Conservation (phyloP, 148 eudicot genomes). For the Hydrangea macrophylla region DNA sequence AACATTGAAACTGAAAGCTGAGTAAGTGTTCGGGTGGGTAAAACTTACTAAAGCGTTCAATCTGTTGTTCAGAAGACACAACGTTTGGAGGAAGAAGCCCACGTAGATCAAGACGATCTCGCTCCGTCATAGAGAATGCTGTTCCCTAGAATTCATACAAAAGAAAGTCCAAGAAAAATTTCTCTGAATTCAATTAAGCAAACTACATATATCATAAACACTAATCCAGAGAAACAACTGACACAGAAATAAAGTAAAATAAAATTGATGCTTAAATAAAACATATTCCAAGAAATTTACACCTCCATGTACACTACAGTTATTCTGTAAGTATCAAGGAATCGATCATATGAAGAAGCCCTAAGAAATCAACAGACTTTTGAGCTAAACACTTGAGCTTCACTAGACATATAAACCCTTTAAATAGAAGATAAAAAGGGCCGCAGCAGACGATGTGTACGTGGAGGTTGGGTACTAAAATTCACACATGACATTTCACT, state of each 20-base stretch:
- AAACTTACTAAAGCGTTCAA: conserved; percentile 86
- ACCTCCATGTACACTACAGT: too few species aligned
- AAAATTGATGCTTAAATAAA: too few species aligned
- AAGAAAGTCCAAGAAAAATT: conserved; percentile 7
- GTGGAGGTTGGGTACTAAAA: too few species aligned
- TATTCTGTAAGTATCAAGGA: not conserved
- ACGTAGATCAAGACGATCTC: conserved; percentile 96
- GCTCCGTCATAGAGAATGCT: conserved; percentile 93
- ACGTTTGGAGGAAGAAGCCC: conserved; percentile 98
- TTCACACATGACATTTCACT: too few species aligned
- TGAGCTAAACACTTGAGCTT: too few species aligned
- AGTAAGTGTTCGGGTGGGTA: not conserved
- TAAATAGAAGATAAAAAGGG: too few species aligned
- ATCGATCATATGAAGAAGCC: not conserved
- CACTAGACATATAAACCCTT: too few species aligned
- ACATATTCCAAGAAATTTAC: too few species aligned
- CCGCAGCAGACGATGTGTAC: too few species aligned
- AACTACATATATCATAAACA: not conserved
- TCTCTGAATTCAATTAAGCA: not conserved
- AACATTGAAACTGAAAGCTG: not conserved
- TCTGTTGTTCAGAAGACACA: conserved; percentile 77
- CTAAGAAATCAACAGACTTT: not conserved
- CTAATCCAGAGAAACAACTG: not conserved
- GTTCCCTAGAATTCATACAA: conserved; percentile 61
- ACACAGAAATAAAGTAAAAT: not conserved